phyloP scores from a whole-genome alignment of 768 basidiomycete species.

The Terana coerulea region DNA sequence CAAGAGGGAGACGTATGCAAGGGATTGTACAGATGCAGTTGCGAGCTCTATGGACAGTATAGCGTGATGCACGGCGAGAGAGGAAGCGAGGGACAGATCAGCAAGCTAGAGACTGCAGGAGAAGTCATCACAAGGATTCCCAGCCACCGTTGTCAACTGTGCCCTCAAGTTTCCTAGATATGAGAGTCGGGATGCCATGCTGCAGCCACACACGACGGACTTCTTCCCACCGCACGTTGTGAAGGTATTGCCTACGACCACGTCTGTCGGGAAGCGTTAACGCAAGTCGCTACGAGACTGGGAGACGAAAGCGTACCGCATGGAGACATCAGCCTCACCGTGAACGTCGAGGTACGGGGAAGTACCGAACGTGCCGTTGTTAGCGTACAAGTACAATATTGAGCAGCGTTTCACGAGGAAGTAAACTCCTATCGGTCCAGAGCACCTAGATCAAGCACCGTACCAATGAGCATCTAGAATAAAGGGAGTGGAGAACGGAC shows the following conservation, averaged over 20 bases:
- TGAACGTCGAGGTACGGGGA: slow-evolving; percentile 94
- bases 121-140: slow-evolving; percentile 63
- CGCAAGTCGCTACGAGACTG: not conserved
- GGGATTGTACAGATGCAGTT: slow-evolving; percentile 8
- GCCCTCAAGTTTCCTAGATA: slow-evolving; percentile 86
- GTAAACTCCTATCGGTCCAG: slow-evolving; percentile 83
- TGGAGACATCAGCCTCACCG: slow-evolving; percentile 88
- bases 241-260: slow-evolving; percentile 84
- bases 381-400: slow-evolving; percentile 83
- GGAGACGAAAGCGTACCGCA: slow-evolving; percentile 61
- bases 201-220: slow-evolving; percentile 87
- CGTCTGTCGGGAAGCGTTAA: slow-evolving; percentile 44
- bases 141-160: slow-evolving; percentile 90
- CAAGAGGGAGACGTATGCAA: slow-evolving; percentile 1
- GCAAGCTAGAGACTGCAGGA: not conserved
- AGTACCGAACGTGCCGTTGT: slow-evolving; percentile 82
- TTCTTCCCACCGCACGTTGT: slow-evolving; percentile 86
- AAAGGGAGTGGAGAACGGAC: slow-evolving; percentile 32
- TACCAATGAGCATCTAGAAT: not conserved
- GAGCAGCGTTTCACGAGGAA: slow-evolving; percentile 91
- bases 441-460: slow-evolving; percentile 56
- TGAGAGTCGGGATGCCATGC: slow-evolving; percentile 85
- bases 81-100: not conserved
- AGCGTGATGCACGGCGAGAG: not conserved
- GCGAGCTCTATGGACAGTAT: not conserved